Conservation (phyloP, 208 protist genomes). For the Crithidia bombi region DNA sequence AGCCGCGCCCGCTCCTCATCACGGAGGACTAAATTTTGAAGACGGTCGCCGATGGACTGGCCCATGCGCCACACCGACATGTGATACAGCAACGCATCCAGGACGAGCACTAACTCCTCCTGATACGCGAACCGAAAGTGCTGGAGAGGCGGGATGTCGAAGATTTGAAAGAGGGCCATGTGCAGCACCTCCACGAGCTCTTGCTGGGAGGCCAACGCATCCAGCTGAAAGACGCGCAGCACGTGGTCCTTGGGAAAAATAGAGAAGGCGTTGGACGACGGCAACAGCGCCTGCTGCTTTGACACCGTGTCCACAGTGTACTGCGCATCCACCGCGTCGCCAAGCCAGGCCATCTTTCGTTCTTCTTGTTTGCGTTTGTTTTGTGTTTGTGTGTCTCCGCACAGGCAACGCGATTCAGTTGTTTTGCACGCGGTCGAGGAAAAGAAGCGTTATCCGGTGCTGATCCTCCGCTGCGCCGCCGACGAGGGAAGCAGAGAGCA, state of each 20-base stretch:
- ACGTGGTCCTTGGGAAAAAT: constrained; percentile 78
- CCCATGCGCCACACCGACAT: constrained; percentile 73
- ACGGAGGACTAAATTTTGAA: constrained; percentile 86
- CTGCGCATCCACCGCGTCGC: constrained; percentile 66
- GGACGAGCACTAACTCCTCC: constrained; percentile 76
- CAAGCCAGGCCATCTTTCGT: constrained; percentile 63
- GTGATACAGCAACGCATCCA: constrained; percentile 74
- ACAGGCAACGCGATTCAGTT: background rate
- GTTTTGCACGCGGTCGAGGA: background rate
- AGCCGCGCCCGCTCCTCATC: constrained; percentile 69
- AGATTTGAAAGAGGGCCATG: constrained; percentile 62
- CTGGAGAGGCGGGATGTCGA: constrained; percentile 67
- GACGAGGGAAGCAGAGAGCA: background rate
- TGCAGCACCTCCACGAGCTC: constrained; percentile 86
- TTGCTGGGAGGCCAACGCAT: constrained; percentile 69
- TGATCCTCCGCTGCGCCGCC: too few relatives aligned
- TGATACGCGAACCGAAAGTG: constrained; percentile 77
- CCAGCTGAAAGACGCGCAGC: constrained; percentile 83
- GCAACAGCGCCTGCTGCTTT: constrained; percentile 81
- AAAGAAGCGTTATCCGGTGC: background rate
- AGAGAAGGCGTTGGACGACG: constrained; percentile 70
- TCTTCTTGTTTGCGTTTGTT: background rate
- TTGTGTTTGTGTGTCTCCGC: background rate
- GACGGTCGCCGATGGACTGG: constrained; percentile 79
- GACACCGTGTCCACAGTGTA: constrained; percentile 73